Base-by-base conservation (phyloP, 495 filamentous ascomycete genomes). In the Aspergillus olivimuriae region DNA sequence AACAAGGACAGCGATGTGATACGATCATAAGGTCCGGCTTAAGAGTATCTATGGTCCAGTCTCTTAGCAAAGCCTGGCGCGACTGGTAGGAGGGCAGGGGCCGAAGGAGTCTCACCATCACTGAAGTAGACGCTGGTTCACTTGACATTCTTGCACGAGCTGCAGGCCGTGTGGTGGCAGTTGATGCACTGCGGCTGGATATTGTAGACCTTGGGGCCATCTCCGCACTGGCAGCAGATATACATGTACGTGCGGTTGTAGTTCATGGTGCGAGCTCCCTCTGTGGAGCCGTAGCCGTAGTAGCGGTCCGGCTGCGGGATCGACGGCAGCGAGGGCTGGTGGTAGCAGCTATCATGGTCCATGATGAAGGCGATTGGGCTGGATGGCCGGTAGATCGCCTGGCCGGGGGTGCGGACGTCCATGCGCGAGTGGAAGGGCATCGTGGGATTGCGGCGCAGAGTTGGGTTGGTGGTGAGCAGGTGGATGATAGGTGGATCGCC, bases 141-240 rank as follows among this genome's bases (percentile, higher is more conserved):
- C 37, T 69, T 70, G 31, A 62, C 52, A 35, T 49, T 39, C 9
- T 15, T 20, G 60, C 69, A 72, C 15, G 1, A 3, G 0, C 3
- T 0, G 52, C 69, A 72, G 18, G 49, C 51, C 6, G 7, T 15
- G 18, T 72, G 69, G 7, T 53, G 0, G 51, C 69, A 72, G 3
- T 22, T 31, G 1, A 66, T 50, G 39, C 69, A 72, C 4, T 15
- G 14, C 0, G 61, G 57, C 43, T 72, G 61, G 21, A 38, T 14
- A n/a, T 61, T 43, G 47, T 48, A 70, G 16, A 67, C 41, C 39
- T 72, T 70, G 0, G 69, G 69, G 0, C 69, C 69, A 20, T 72
- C 69, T 0, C 45, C 12, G 46, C 69, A 72, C 1, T 45, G 2
- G 54, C 69, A 72, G 56, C 69, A 72, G 39, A 65, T 54, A 38